phyloP scores from a whole-genome alignment of 2,329 filamentous ascomycete genomes.

The Neurospora sp. region DNA sequence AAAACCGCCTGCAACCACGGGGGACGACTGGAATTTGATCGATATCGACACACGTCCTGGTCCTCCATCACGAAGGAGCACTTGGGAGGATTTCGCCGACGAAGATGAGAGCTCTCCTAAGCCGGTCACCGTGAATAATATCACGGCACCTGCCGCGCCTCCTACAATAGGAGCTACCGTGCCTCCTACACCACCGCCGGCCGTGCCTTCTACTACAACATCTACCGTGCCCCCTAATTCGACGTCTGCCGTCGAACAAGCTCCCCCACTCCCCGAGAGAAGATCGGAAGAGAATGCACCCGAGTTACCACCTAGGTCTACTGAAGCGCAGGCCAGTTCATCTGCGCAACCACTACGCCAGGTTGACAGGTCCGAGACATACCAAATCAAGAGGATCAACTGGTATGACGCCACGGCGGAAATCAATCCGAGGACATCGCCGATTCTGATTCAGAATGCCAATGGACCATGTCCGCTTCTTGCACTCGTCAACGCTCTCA shows the following conservation, averaged over 20 bases:
- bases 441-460: slow-evolving; percentile 82
- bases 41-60: slow-evolving; percentile 29
- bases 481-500: slow-evolving; percentile 85
- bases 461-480: slow-evolving; percentile 93
- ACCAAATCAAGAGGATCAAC: slow-evolving; percentile 83
- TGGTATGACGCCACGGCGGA: slow-evolving; percentile 61
- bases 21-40: slow-evolving; percentile 42
- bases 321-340: slow-evolving; percentile 5
- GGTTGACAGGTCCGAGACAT: slow-evolving; percentile 57
- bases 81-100: slow-evolving; percentile 30
- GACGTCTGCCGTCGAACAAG: not conserved
- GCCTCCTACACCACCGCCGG: not conserved
- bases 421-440: slow-evolving; percentile 62
- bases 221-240: not conserved
- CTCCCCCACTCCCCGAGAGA: slow-evolving; percentile 6
- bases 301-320: slow-evolving; percentile 8
- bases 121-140: not conserved
- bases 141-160: not conserved
- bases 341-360: slow-evolving; percentile 29
- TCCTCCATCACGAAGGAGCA: slow-evolving; percentile 25
- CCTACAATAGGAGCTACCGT: not conserved
- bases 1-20: slow-evolving; percentile 8
- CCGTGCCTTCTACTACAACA: not conserved
- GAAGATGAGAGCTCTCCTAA: slow-evolving; percentile 16
- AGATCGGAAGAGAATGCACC: slow-evolving; percentile 7